Percentiles rank a stretch among this genome's conserved stretches.
These are phyloP conservation scores for Astrephomene gubernaculifera DNA, from an alignment of 139 green algal genomes.

Conservation along the genomic window DNA sequence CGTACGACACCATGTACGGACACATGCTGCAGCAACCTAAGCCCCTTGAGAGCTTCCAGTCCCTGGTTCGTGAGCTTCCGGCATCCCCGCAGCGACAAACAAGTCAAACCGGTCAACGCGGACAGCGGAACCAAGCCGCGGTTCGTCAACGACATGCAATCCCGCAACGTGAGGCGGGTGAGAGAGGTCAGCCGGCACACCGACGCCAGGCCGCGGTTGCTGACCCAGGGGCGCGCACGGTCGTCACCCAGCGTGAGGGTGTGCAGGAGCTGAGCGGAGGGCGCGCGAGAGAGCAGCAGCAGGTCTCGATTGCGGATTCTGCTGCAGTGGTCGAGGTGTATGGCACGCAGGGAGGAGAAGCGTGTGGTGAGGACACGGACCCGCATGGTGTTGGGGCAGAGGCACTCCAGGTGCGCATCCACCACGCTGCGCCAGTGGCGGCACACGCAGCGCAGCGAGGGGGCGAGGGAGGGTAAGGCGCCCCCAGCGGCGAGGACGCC, in stretches of 20 bases:
- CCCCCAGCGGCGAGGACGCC: constrained; percentile 27
- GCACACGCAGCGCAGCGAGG: constrained; percentile 49
- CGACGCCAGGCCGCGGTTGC: constrained; percentile 48
- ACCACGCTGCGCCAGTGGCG: constrained; percentile 53
- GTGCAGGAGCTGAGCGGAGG: constrained; percentile 28
- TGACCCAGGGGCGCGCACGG: constrained; percentile 54
- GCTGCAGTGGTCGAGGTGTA: constrained; percentile 54
- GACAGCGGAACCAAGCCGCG: constrained; percentile 42
- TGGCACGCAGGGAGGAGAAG: constrained; percentile 49
- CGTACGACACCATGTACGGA: constrained; percentile 53
- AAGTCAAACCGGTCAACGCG: constrained; percentile 26
- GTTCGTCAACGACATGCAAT: constrained; percentile 57
- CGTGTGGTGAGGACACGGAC: constrained; percentile 39
- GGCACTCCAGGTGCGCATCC: constrained; percentile 46
- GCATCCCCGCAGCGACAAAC: constrained; percentile 57
- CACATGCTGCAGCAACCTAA: constrained; percentile 38
- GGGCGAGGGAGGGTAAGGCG: constrained; percentile 7
- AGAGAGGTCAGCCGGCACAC: constrained; percentile 50
- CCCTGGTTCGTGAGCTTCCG: constrained; percentile 55
- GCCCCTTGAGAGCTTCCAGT: constrained; percentile 44
- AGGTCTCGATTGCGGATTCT: constrained; percentile 60
- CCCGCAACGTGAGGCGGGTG: constrained; percentile 55
- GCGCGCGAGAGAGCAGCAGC: constrained; percentile 22
- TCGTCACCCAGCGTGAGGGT: constrained; percentile 62
- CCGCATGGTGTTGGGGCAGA: constrained; percentile 50